Evolutionary conservation across 306 rosid genomes (phyloP).

Genomic region (Glycine soja): DNA sequence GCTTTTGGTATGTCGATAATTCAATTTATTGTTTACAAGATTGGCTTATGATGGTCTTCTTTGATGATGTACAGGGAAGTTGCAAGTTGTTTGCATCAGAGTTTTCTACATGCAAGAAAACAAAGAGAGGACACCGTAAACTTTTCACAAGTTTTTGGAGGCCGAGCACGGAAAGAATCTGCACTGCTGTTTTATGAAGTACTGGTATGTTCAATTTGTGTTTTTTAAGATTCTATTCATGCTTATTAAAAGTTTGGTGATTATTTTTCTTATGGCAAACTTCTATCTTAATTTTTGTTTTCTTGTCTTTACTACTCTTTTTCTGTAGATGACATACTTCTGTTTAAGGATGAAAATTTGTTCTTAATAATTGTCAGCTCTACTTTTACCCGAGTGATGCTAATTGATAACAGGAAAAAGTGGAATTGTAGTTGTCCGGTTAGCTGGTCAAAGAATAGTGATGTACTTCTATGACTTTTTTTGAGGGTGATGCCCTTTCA

Average conservation of each 20-base stretch:
- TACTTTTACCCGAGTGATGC: background rate
- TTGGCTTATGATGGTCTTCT: slow-evolving; percentile 38
- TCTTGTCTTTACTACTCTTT: slow-evolving; percentile 3
- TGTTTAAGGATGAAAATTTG: background rate
- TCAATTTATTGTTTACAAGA: slow-evolving; percentile 26
- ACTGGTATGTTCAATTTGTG: slow-evolving; percentile 65
- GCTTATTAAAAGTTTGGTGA: slow-evolving; percentile 6
- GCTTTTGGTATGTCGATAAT: slow-evolving; percentile 34
- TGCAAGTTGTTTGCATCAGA: slow-evolving; percentile 58
- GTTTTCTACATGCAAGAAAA: slow-evolving; percentile 48
- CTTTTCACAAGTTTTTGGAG: slow-evolving; percentile 54
- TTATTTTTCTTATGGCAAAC: slow-evolving; percentile 6
- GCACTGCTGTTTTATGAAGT: slow-evolving; percentile 82
- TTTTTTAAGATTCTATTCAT: slow-evolving; percentile 43
- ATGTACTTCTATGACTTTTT: background rate
- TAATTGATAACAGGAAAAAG: slow-evolving; percentile 54
- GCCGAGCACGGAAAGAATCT: slow-evolving; percentile 65
- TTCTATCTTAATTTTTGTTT: slow-evolving; percentile 19
- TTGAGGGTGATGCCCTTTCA: background rate
- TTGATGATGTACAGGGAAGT: slow-evolving; percentile 63
- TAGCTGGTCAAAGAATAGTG: slow-evolving; percentile 1
- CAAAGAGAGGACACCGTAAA: slow-evolving; percentile 52
- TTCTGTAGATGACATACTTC: background rate
- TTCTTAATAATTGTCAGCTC: background rate
- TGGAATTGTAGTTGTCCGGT: background rate